Conservation (phyloP, 106 monocot species). For the Narthecium ossifragum region DNA sequence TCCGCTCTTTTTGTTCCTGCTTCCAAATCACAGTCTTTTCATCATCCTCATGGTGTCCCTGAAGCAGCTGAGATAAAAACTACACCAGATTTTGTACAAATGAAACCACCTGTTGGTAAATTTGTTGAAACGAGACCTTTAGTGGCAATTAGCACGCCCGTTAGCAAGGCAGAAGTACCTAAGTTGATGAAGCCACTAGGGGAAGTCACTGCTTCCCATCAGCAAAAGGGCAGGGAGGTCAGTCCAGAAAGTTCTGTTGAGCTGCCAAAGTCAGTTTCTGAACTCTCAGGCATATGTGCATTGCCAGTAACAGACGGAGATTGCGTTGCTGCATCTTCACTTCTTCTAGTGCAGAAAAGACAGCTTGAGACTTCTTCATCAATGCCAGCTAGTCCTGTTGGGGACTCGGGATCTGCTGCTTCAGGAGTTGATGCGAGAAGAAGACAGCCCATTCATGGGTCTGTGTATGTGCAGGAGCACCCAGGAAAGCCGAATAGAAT, state of each 20-base stretch:
- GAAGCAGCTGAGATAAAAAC: conserved; percentile 11
- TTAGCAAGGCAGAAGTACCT: too few relatives aligned
- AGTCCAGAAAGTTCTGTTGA: not conserved
- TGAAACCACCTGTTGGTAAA: conserved; percentile 13
- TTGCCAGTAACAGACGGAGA: too few relatives aligned
- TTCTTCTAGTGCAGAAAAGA: not conserved
- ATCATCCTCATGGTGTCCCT: too few relatives aligned
- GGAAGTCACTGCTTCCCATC: too few relatives aligned
- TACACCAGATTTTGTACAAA: conserved; percentile 15
- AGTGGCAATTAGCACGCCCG: conserved; percentile 24
- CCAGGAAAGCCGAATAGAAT: not conserved
- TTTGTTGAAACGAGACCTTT: conserved; percentile 11
- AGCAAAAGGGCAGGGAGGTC: too few relatives aligned
- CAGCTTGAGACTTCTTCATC: too few relatives aligned
- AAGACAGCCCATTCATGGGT: not conserved
- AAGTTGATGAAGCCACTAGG: too few relatives aligned
- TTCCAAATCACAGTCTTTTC: too few relatives aligned
- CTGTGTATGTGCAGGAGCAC: not conserved
- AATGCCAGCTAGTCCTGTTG: too few relatives aligned
- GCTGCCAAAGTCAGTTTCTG: not conserved
- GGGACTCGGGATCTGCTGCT: not conserved
- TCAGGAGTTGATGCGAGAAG: not conserved
- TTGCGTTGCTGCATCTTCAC: too few relatives aligned
- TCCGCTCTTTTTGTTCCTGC: too few relatives aligned
- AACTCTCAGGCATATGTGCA: not conserved